Evolutionary conservation across 768 basidiomycete genomes (phyloP).

Genomic region (Suillus subaureus): DNA sequence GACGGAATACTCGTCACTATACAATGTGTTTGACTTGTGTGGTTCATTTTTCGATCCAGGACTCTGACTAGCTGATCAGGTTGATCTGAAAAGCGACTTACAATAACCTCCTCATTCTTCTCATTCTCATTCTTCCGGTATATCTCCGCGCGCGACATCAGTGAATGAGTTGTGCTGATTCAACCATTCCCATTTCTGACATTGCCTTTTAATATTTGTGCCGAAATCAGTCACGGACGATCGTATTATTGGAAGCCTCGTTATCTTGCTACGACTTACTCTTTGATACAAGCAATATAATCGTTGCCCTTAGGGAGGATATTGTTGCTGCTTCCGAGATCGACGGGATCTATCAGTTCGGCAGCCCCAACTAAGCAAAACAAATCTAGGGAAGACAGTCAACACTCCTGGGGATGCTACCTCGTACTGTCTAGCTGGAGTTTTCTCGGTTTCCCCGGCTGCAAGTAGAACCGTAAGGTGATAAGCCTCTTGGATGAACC

Average conservation of each 20-base stretch:
- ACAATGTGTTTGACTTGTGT: background rate
- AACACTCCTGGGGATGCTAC: constrained; percentile 61
- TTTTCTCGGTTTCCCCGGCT: constrained; percentile 58
- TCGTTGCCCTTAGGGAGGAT: constrained; percentile 61
- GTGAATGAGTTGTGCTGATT: background rate
- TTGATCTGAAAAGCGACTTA: background rate
- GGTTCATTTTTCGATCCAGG: background rate
- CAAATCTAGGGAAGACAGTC: background rate
- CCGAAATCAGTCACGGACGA: constrained; percentile 73
- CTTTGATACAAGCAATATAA: constrained; percentile 46
- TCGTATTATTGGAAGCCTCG: constrained; percentile 53
- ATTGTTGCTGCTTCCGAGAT: constrained; percentile 60
- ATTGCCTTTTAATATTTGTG: constrained; percentile 45
- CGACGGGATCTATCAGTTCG: constrained; percentile 44
- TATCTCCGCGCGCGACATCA: background rate
- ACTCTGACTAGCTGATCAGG: background rate
- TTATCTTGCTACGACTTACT: background rate
- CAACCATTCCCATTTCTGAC: background rate
- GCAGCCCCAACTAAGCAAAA: background rate
- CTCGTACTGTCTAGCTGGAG: constrained; percentile 67
- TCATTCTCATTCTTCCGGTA: background rate
- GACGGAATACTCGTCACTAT: background rate
- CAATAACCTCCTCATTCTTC: background rate
- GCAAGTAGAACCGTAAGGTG: constrained; percentile 24
- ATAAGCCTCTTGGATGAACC: background rate